Evolutionary conservation across 805 yeast species (phyloP).

Genomic region (Metschnikowia cubensis): DNA sequence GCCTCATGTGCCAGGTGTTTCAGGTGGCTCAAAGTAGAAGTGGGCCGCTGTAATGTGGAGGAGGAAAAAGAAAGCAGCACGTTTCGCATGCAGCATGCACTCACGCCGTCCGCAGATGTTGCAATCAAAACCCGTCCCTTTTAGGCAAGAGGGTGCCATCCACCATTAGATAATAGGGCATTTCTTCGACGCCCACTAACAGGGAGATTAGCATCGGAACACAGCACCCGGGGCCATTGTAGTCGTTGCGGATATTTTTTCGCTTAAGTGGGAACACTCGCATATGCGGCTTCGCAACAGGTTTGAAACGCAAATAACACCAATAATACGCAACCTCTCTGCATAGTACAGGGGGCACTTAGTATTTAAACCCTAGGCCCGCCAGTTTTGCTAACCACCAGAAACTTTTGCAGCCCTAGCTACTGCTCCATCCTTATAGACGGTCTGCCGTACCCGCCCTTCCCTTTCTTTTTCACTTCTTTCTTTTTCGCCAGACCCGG

Average conservation of each 20-base stretch:
- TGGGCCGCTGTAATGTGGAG: neutral
- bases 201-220: neutral
- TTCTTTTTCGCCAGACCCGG: neutral
- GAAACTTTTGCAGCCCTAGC: neutral
- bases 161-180: no score
- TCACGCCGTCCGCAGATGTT: slow-evolving; percentile 1
- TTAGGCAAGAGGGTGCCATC: neutral
- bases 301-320: slow-evolving; percentile 5
- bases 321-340: neutral
- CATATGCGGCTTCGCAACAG: slow-evolving; percentile 5
- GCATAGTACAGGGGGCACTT: neutral
- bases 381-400: neutral
- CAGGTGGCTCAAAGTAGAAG: neutral
- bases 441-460: neutral
- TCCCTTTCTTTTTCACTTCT: neutral
- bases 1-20: neutral
- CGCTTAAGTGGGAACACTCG: slow-evolving; percentile 1
- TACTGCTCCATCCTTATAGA: neutral
- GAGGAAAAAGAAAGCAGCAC: neutral
- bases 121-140: neutral
- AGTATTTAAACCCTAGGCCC: neutral
- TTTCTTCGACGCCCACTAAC: neutral
- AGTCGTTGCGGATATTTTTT: neutral
- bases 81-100: slow-evolving; percentile 1
- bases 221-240: neutral